These are phyloP conservation scores for Gamsiella multidivaricata DNA, from an alignment of 192 early-diverging fungal species.

Conservation along the genomic window DNA sequence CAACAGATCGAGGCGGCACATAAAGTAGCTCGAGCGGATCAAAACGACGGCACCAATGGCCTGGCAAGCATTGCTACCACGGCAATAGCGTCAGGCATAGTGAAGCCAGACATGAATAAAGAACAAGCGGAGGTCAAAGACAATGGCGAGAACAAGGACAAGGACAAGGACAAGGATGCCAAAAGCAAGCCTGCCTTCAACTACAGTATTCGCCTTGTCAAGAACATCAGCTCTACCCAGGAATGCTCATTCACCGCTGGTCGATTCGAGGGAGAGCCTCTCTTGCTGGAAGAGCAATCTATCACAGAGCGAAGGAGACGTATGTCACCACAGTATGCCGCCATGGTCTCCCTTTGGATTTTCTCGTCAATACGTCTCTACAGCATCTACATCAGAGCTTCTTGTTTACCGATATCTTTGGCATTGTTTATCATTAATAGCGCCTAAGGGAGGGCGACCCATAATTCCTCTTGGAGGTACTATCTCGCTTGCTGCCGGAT, in stretches of 20 bases:
- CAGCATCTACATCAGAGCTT: too few relatives aligned
- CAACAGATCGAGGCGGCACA: conserved; percentile 36
- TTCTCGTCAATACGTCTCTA: too few relatives aligned
- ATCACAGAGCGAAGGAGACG: conserved; percentile 21
- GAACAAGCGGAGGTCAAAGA: too few relatives aligned
- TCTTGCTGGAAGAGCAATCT: conserved; percentile 31
- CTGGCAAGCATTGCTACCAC: not conserved
- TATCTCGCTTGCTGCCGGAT: conserved; percentile 19
- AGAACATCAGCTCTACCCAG: conserved; percentile 29
- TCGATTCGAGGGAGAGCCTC: conserved; percentile 39
- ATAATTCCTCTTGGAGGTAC: conserved; percentile 39
- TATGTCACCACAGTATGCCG: conserved; percentile 15
- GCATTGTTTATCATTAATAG: not conserved
- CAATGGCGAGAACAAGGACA: conserved; percentile 5
- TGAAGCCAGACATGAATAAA: not conserved
- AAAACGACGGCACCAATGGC: not conserved
- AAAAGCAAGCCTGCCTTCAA: conserved; percentile 12
- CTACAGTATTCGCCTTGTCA: conserved; percentile 27
- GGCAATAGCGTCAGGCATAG: not conserved
- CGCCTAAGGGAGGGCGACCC: conserved; percentile 23
- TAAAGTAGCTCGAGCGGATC: not conserved
- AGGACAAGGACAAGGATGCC: conserved; percentile 2
- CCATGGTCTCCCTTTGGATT: too few relatives aligned
- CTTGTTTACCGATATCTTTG: not conserved
- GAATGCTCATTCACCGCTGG: conserved; percentile 43